phyloP scores from a whole-genome alignment of 441 rosid species.

The Corymbia citriodora region DNA sequence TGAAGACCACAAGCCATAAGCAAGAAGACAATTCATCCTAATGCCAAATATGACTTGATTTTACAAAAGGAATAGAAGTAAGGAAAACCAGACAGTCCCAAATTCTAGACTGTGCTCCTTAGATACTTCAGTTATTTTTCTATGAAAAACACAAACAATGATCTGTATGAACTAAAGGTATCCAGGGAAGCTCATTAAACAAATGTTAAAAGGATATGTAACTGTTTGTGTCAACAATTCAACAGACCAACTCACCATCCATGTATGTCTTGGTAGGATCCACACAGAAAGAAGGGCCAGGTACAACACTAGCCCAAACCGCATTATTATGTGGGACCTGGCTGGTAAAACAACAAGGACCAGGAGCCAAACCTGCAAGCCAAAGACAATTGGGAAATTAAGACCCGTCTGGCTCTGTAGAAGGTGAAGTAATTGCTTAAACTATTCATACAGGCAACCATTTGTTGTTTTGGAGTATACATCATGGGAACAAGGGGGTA shows the following conservation, averaged over 20 bases:
- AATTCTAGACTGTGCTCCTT: background rate
- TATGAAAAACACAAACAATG: background rate
- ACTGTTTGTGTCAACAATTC: background rate
- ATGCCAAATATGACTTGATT: background rate
- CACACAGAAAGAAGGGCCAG: conserved; percentile 60
- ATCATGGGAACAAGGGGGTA: background rate
- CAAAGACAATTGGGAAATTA: background rate
- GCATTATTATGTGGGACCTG: conserved; percentile 64
- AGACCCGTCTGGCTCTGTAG: background rate
- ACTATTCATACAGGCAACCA: background rate
- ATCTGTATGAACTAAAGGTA: background rate
- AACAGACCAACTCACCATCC: conserved; percentile 54
- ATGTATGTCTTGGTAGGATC: conserved; percentile 63
- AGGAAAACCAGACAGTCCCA: background rate
- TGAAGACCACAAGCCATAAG: background rate
- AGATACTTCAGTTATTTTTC: background rate
- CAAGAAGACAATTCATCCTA: background rate
- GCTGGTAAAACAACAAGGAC: conserved; percentile 85
- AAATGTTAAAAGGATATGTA: background rate
- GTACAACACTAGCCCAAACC: conserved; percentile 62
- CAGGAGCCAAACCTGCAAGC: conserved; percentile 82
- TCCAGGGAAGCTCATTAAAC: background rate
- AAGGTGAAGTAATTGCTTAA: background rate
- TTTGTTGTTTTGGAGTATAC: background rate
- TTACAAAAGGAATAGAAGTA: background rate